Conservation (phyloP, 2,329 filamentous ascomycete genomes). For the Capronia americana region DNA sequence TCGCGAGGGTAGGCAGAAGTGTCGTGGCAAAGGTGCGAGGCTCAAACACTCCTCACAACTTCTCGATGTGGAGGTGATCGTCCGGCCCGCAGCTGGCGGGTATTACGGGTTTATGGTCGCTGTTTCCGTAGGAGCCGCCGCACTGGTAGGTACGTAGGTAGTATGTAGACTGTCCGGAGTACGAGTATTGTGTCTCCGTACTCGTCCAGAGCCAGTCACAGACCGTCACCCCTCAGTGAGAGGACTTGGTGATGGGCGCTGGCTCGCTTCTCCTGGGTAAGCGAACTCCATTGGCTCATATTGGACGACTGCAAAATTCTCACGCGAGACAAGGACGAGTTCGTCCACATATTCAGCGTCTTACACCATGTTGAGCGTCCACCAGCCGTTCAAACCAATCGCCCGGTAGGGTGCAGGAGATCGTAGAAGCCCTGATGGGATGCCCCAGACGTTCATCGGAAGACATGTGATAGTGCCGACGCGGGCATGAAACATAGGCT, state of each 20-base stretch:
- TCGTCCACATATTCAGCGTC: background rate
- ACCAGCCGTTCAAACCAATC: background rate
- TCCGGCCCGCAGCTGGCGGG: background rate
- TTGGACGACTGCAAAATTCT: background rate
- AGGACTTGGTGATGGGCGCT: background rate
- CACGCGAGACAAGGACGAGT: no score
- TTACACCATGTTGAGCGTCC: background rate
- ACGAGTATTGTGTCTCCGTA: no score
- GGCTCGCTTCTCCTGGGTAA: background rate
- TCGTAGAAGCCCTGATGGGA: background rate
- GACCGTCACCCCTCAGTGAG: no score
- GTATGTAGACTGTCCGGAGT: no score
- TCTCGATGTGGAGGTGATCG: conserved; percentile 1
- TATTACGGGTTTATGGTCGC: background rate
- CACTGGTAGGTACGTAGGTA: no score
- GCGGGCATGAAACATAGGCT: background rate
- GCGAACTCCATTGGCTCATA: background rate
- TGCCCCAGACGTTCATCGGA: background rate
- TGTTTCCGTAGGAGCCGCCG: background rate
- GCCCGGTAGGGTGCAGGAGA: background rate
- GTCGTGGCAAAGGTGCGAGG: background rate
- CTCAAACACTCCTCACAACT: conserved; percentile 6
- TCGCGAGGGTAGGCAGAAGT: no score
- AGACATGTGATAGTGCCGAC: background rate
- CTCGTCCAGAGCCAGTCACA: background rate